phyloP scores from a whole-genome alignment of 2,329 filamentous ascomycete species.

The Aspergillus neoniger region DNA sequence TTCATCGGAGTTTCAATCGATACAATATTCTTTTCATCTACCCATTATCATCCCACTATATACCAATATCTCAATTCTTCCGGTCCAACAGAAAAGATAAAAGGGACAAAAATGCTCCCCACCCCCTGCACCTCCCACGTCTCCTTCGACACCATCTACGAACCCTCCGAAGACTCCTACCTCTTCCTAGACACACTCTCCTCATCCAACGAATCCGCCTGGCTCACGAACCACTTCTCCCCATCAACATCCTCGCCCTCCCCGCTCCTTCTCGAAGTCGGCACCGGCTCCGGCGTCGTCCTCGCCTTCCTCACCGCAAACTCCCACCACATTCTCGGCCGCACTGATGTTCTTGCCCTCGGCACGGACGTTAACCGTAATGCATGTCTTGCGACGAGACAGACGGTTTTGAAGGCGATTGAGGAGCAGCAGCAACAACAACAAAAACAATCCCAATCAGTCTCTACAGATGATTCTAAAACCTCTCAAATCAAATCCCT shows the following conservation, averaged over 20 bases:
- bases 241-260: conserved; percentile 7
- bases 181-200: conserved; percentile 90
- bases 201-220: conserved; percentile 65
- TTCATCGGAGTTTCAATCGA: background rate
- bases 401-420: conserved; percentile 64
- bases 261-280: conserved; percentile 79
- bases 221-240: conserved; percentile 66
- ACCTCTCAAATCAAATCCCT: conserved; percentile 15
- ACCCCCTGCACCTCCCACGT: conserved; percentile 94
- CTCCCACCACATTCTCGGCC: conserved; percentile 70
- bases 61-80: too few relatives aligned
- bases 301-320: conserved; percentile 83
- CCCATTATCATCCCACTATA: too few relatives aligned
- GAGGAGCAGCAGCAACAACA: conserved; percentile 29
- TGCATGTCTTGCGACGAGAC: conserved; percentile 73
- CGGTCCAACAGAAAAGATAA: too few relatives aligned
- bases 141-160: conserved; percentile 83
- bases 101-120: conserved; percentile 65
- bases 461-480: background rate
- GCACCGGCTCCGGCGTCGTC: conserved; percentile 91
- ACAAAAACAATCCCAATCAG: background rate
- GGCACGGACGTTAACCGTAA: conserved; percentile 83
- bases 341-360: conserved; percentile 67
- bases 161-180: conserved; percentile 94
- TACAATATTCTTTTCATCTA: background rate